Conservation (phyloP, 306 rosid species). For the Neltuma alba region DNA sequence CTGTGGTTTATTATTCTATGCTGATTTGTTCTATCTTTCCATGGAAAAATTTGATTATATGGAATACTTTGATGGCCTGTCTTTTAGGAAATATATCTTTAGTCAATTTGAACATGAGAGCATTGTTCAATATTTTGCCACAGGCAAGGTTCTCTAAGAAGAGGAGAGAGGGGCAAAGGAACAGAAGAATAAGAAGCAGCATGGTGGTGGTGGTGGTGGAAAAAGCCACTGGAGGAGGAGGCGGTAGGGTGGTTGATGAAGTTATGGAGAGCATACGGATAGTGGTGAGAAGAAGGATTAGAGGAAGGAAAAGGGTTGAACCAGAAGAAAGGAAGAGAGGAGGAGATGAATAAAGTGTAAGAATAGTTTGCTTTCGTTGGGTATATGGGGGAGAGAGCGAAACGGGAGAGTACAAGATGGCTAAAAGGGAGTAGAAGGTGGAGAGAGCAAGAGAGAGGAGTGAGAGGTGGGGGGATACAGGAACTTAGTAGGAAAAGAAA, state of each 20-base stretch:
- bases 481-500: neutral
- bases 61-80: too few relatives aligned
- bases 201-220: slow-evolving; percentile 22
- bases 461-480: too few relatives aligned
- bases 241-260: slow-evolving; percentile 14
- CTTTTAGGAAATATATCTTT: too few relatives aligned
- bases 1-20: too few relatives aligned
- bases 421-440: slow-evolving; percentile 86
- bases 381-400: slow-evolving; percentile 62
- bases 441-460: slow-evolving; percentile 50
- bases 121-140: too few relatives aligned
- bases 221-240: neutral
- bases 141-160: slow-evolving; percentile 70
- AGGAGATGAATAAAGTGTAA: slow-evolving; percentile 39
- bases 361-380: slow-evolving; percentile 61
- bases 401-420: slow-evolving; percentile 71
- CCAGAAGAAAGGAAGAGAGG: slow-evolving; percentile 38
- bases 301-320: slow-evolving; percentile 38
- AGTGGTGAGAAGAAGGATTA: neutral
- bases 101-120: too few relatives aligned
- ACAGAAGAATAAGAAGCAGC: neutral
- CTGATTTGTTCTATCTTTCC: too few relatives aligned
- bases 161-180: slow-evolving; percentile 67
- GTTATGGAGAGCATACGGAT: slow-evolving; percentile 26
- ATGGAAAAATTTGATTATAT: too few relatives aligned